Evolutionary conservation across 75 land plant species (phyloP).

Genomic region (Sequoiadendron giganteum): DNA sequence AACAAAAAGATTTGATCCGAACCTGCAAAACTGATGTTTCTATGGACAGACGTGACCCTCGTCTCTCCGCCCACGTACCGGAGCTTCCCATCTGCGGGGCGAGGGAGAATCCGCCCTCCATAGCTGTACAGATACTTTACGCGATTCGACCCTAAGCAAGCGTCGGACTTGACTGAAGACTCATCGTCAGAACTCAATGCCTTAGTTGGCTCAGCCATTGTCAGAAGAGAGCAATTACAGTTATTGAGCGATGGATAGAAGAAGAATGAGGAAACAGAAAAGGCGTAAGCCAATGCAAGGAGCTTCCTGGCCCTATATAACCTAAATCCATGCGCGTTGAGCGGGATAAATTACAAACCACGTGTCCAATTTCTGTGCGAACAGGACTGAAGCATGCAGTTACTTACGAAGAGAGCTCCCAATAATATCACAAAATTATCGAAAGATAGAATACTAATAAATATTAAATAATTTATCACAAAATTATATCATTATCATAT

Average conservation of each 20-base stretch:
- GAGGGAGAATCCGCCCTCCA: slow-evolving; percentile 42
- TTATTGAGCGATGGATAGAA: not conserved
- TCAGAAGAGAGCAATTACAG: not conserved
- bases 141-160: not conserved
- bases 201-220: not conserved
- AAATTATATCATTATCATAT: too few relatives aligned
- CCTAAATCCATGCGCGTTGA: not conserved
- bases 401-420: too few relatives aligned
- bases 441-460: too few relatives aligned
- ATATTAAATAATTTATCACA: too few relatives aligned
- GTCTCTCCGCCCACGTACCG: slow-evolving; percentile 48
- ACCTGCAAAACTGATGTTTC: slow-evolving; percentile 27
- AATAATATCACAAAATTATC: too few relatives aligned
- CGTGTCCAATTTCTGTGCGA: too few relatives aligned
- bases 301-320: not conserved
- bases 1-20: not conserved
- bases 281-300: not conserved
- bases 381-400: not conserved
- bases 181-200: not conserved
- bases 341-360: too few relatives aligned
- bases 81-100: slow-evolving; percentile 37
- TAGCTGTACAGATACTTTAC: slow-evolving; percentile 46
- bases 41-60: slow-evolving; percentile 29
- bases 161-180: not conserved
- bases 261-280: not conserved